These are phyloP conservation scores for Peniophora sp. DNA, from an alignment of 1,284 basidiomycete genomes.

Conservation along the genomic window DNA sequence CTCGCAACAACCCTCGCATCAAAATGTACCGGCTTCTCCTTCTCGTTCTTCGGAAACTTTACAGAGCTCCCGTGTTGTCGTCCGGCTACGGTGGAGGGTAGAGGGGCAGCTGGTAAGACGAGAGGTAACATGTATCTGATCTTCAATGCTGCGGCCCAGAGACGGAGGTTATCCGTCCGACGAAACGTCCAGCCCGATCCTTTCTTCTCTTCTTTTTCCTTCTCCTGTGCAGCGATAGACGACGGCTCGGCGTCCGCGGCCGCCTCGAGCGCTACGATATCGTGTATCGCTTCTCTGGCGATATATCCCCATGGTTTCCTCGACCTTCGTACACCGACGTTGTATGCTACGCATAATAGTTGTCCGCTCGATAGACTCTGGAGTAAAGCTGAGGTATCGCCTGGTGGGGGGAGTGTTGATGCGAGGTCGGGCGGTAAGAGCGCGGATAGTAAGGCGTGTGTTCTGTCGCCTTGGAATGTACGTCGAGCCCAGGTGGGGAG, in stretches of 20 bases:
- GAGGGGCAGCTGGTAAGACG: constrained; percentile 36
- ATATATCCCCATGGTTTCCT: constrained; percentile 86
- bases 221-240: too few species aligned
- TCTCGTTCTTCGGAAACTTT: constrained; percentile 25
- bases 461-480: constrained; percentile 42
- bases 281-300: constrained; percentile 68
- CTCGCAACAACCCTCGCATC: constrained; percentile 69
- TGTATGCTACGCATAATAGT: constrained; percentile 75
- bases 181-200: constrained; percentile 83
- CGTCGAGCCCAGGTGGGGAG: constrained; percentile 71
- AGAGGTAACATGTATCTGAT: constrained; percentile 73
- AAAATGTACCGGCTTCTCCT: constrained; percentile 46
- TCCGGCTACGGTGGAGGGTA: constrained; percentile 17
- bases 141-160: constrained; percentile 83
- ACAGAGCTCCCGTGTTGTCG: constrained; percentile 10
- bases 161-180: constrained; percentile 71
- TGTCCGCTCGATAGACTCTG: constrained; percentile 69
- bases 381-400: constrained; percentile 37
- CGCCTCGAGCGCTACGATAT: constrained; percentile 59
- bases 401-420: constrained; percentile 29
- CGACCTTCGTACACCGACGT: constrained; percentile 69
- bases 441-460: constrained; percentile 47
- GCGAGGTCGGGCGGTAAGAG: constrained; percentile 36
- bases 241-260: constrained; percentile 22
- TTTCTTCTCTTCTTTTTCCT: too few species aligned